Evolutionary conservation across 257 asterid species (phyloP), one percentile per base, ranked within the genome.

Genomic region (Solanum lycopersicoides): DNA sequence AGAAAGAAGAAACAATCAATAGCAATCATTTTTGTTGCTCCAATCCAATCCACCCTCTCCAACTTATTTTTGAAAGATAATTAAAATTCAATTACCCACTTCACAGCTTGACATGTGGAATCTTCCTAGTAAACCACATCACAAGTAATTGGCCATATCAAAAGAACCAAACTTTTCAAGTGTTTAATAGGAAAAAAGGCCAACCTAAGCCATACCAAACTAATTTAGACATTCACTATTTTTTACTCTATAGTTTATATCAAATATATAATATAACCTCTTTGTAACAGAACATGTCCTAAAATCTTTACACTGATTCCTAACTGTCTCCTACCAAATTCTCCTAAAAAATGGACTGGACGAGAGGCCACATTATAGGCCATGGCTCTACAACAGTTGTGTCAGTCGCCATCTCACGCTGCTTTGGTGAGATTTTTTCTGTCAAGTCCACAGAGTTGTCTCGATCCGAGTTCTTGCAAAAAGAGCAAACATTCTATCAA

Each of bases 301-400:
- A 30, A 76, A 75, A 83, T 42, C 72, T 7, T 30, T 23, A 25
- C 45, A 82, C 74, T 87, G 30, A 28, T 28, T 84, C 34, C 73
- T 84, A 86, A 41, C 18, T 30, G 42, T 23, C 30, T 73, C 87
- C 86, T 42, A 44, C 47, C 85, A 83, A 80, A 76, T 50, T 60
- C 32, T 42, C 34, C 2, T 16, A 75, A 39, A 56, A 50, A 4
- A 86, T 93, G 98, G 90, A 89, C 13, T 95, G 98, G 98, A 93
- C 86, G 9, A 92, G 98, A 91, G 98, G 98, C 72, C 93, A 84
- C 85, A 85, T 45, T 8, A 89, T 94, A 42, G 98, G 97, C 88
- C 92, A 89, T 32, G 98, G 98, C 28, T 89, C 95, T 44, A 83
- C 97, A 1, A 97, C 97, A 88, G 66, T 92, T 47, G 98, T 95